Percentiles rank a stretch among this genome's conserved stretches.
Conservation (phyloP, 2,329 filamentous ascomycete genomes). For the Endoconidiophora laricicola region DNA sequence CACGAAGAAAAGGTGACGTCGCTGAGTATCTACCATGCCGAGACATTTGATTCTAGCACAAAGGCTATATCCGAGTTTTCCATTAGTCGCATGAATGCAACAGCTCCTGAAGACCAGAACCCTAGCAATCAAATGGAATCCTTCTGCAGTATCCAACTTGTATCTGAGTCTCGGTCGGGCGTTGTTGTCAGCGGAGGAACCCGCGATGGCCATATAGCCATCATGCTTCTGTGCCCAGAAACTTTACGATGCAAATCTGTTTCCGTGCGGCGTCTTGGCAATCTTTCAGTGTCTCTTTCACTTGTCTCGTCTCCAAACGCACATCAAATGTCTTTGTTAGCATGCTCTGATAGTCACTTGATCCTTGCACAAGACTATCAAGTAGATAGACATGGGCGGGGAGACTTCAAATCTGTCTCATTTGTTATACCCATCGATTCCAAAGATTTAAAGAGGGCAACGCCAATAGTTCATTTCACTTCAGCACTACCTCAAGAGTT, state of each 20-base stretch:
- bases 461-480: conserved; percentile 2
- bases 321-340: conserved; percentile 22
- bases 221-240: conserved; percentile 16
- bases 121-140: conserved; percentile 21
- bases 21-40: conserved; percentile 9
- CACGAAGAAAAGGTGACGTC: conserved; percentile 3
- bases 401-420: conserved; percentile 25
- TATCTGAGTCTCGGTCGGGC: conserved; percentile 17
- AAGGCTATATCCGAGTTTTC: conserved; percentile 5
- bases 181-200: conserved; percentile 29
- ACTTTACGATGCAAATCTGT: conserved; percentile 5
- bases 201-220: conserved; percentile 34
- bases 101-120: not conserved
- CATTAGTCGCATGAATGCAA: not conserved
- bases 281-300: conserved; percentile 18
- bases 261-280: conserved; percentile 17
- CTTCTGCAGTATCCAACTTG: conserved; percentile 28
- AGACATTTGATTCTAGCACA: not conserved
- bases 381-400: conserved; percentile 11
- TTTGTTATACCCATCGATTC: conserved; percentile 36
- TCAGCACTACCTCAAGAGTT: conserved; percentile 4
- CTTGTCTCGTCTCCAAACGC: not conserved
- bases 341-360: conserved; percentile 32
- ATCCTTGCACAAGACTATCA: conserved; percentile 26
- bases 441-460: conserved; percentile 19